Evolutionary conservation across 2,329 filamentous ascomycete genomes (phyloP), one percentile per base, ranked within the genome.

Genomic region (Sporothrix euskadiensis): DNA sequence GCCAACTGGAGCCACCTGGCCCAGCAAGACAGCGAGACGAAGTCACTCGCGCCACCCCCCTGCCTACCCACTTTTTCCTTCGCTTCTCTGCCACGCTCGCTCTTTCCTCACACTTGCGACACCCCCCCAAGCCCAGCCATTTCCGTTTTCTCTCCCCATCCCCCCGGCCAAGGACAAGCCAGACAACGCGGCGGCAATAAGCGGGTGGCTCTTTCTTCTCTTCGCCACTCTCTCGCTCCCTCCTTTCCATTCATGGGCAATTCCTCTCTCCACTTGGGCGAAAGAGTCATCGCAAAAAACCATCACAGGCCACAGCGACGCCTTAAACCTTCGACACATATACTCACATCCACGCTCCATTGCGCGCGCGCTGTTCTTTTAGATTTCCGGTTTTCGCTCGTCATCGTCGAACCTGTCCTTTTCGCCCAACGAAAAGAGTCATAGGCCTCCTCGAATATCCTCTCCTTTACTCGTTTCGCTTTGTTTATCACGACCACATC

Each of bases 1-100:
- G 78, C 75, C 79, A 80, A 75, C 78, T 81, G 80, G 79, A 78
- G 77, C 79, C 80, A 81, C 79, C 78, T 81, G 79, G 71, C 76
- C 72, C 73, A 74, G 56, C 72, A 65, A 71, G 35, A 35, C 56
- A 26, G 5, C 57, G 30, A 63, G 57, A 63, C 30, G 14, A 56
- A 49, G 68, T 47, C 56, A 41, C 66, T 73, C 59, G 59, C 59
- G 72, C 70, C 72, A 74, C 52, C 69, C 71, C 49, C 71, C 52
- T 52, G 8, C 71, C 74, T 74, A 49, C 75, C 76, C 76, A 74
- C 76, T 73, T 74, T 74, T 69, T 74, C 66, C 69, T 68, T 56
- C 63, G 35, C 49, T 69, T 69, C 52, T 59, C 52, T 63, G 41
- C 41, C 73, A 41, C 61, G 30, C 26, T 63, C 47, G 49, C 59